phyloP scores from a whole-genome alignment of 2,329 filamentous ascomycete genomes.

The Xylaria sp. region DNA sequence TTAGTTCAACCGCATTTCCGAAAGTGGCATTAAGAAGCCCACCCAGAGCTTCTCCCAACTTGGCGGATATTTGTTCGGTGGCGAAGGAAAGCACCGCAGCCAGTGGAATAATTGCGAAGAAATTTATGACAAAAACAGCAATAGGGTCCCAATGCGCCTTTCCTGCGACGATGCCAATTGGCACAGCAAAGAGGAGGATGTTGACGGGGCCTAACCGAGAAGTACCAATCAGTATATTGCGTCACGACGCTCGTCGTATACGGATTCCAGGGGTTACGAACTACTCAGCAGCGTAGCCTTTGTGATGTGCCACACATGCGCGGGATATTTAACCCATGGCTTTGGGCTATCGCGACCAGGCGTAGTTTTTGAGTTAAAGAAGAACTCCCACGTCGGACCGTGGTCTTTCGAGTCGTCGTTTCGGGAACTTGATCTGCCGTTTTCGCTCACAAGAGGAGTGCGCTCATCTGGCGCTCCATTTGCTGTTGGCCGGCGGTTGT shows the following conservation, averaged over 20 bases:
- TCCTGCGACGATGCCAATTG: slow-evolving; percentile 76
- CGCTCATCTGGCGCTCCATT: slow-evolving; percentile 45
- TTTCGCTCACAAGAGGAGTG: slow-evolving; percentile 43
- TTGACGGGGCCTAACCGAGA: slow-evolving; percentile 67
- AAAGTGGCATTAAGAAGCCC: slow-evolving; percentile 81
- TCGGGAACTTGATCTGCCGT: slow-evolving; percentile 26
- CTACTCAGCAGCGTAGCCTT: slow-evolving; percentile 69
- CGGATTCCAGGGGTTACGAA: slow-evolving; percentile 51
- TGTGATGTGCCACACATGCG: slow-evolving; percentile 63
- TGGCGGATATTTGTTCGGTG: slow-evolving; percentile 78
- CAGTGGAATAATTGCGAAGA: slow-evolving; percentile 81
- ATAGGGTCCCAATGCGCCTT: slow-evolving; percentile 70
- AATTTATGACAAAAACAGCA: slow-evolving; percentile 79
- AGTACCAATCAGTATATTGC: slow-evolving; percentile 34
- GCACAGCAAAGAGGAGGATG: slow-evolving; percentile 77
- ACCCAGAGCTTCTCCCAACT: slow-evolving; percentile 78
- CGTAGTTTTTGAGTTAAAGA: slow-evolving; percentile 61
- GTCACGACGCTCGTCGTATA: slow-evolving; percentile 1
- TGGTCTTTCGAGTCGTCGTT: slow-evolving; percentile 42
- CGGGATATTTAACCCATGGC: slow-evolving; percentile 56
- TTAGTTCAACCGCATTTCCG: slow-evolving; percentile 82
- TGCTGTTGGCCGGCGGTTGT: slow-evolving; percentile 27
- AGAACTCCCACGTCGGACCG: slow-evolving; percentile 53
- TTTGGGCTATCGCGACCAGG: slow-evolving; percentile 64
- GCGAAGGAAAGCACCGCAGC: slow-evolving; percentile 79